Base-by-base conservation (phyloP, 2,329 filamentous ascomycete genomes). In the Ophiobolus disseminans region DNA sequence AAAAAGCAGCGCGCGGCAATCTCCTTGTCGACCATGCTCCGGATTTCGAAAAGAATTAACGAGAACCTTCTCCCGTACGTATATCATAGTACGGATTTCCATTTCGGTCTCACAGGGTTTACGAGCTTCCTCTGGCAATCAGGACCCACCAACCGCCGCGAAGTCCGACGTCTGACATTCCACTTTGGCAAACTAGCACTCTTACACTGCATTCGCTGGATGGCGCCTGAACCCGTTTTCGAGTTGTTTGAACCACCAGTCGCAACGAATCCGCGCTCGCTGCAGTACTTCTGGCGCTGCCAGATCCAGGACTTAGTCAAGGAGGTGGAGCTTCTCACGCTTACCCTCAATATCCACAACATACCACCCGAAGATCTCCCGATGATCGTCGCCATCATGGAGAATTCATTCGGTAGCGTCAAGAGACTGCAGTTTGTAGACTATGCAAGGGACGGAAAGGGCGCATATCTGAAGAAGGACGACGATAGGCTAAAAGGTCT, bases 241-340 rank as follows among this genome's bases (percentile, higher is more conserved):
- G 46, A 55, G 4, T 51, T 70, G 1, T 58, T 71, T 40, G 57
- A 65, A 21, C 63, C 65, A 0, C 62, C 63, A 4, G 56, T 63
- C 13, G 41, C 26, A 20, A 59, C 58, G 2, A 55, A 45, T 1
- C 62, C 64, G 3, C 42, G 34, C 1, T 58, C 50, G 1, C 28
- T 70, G 19, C 62, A 61, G 14, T 61, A 62, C 25, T 62, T 69
- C 22, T 71, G 68, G 68, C 62, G 68, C 21, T 67, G 63, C 21
- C 66, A 71, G 35, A 55, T 71, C 11, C 62, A 59, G 8, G 63
- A 68, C 21, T 48, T 69, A 3, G 55, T 55, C 10, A 48, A 51
- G 10, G 65, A 69, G 14, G 39, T 71, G 10, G 47, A 63, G 25
- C 51, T 71, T 0, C 30, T 41, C 26, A 58, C 55, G 0, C 53